phyloP scores from a whole-genome alignment of 805 yeast species.

The Wickerhamomyces bisporus region DNA sequence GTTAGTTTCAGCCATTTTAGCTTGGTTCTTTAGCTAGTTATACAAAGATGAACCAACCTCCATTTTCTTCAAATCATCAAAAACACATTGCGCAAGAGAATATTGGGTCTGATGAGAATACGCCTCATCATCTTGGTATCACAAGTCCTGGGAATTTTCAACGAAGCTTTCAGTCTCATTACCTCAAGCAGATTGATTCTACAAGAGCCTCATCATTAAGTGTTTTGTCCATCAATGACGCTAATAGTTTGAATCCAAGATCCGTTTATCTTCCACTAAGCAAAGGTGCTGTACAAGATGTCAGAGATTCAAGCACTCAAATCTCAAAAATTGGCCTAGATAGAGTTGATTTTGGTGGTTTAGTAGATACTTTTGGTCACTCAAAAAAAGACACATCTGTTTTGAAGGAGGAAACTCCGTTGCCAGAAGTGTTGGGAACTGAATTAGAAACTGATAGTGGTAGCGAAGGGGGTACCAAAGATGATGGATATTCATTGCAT shows the following conservation, averaged over 20 bases:
- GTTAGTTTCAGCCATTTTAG: too few relatives aligned
- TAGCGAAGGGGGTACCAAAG: slow-evolving; percentile 2
- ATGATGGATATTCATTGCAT: background rate
- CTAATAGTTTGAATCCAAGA: background rate
- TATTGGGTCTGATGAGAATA: background rate
- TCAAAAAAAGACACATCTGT: too few relatives aligned
- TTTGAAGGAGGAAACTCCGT: too few relatives aligned
- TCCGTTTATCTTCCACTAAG: background rate
- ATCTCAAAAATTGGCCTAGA: background rate
- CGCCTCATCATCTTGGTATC: background rate
- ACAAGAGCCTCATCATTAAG: background rate
- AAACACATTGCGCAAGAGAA: background rate
- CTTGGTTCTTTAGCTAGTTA: background rate
- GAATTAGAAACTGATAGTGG: slow-evolving; percentile 3
- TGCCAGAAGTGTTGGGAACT: too few relatives aligned
- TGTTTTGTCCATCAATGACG: background rate
- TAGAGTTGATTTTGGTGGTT: background rate
- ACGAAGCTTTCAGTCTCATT: background rate
- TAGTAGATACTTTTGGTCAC: too few relatives aligned
- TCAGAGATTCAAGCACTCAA: background rate
- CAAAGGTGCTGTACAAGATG: background rate
- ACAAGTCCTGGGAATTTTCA: background rate
- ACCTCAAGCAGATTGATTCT: background rate
- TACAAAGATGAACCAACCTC: background rate
- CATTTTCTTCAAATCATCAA: background rate